Evolutionary conservation across 371 early-diverging fungal species (phyloP), one percentile per base, ranked within the genome.

Genomic region (Apophysomyces sp.): DNA sequence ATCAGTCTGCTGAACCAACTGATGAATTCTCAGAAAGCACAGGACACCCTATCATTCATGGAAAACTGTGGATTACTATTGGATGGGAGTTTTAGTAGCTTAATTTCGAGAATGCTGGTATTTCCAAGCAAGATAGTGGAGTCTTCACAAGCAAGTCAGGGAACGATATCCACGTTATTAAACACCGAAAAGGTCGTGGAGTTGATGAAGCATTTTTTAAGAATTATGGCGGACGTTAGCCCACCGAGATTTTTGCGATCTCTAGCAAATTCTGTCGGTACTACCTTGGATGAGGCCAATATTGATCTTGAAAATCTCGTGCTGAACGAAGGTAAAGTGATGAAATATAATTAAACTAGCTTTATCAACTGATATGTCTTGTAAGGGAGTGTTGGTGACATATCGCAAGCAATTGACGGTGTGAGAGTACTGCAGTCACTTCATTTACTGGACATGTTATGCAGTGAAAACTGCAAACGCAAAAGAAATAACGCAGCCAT

Each of bases 251-350:
- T 68, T 26, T 52, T 67, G 21, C 52, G 63, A 0, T 0, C 21
- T 3, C 51, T 77, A 0, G 51, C 59, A 3, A 31, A 51, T 21
- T 55, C 73, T 2, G 53, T 64, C 11, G 52, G 57, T 15, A 15
- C 55, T 4, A 29, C 64, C 0, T 11, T 66, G 2, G 32, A 64
- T 9, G 24, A 55, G 16, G 51, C 56, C 15, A 63, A 70, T 4
- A 31, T 76, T 11, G 78, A 77, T 60, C 58, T 84, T 16, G 63
- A 73, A 9, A 60, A 68, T 28, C 34, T 74, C 58, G 58, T 57
- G 9, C 49, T 58, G 18, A 40, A 62, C 34, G 66, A 68, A 71
- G 78, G 84, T 83, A 7, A 13, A 12, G 21, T 28, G 29, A 18
- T 15, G 3, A 32, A 13, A 13, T 0, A 54, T 56, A 5, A 15